Base-by-base conservation (phyloP, 768 basidiomycete species). In the Suillus discolor region DNA sequence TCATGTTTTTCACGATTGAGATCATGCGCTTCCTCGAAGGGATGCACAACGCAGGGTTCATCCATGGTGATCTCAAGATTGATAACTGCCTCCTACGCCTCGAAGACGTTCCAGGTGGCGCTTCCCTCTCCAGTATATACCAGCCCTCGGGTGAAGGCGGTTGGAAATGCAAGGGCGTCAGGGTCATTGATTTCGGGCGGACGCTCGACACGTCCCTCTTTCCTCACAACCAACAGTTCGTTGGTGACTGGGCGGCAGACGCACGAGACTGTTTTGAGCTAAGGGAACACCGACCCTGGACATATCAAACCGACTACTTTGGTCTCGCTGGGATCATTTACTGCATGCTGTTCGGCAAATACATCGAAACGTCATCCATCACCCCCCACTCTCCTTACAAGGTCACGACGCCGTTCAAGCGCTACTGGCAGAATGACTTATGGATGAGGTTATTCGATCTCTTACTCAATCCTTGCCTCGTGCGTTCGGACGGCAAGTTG, bases 41-140 rank as follows among this genome's bases (percentile, higher is more conserved):
- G 20, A 85, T 98, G 75, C 97, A 99, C 75, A 64, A 73, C 18
- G 80, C 84, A 0, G 93, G 94, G 13, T 93, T 99, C 80, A 93
- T 99, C 70, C 97, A 99, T 72, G 97, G 97, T 39, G 97, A 99
- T 79, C 85, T 99, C 68, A 99, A 99, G 82, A 97, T 99, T 76
- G 97, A 99, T 79, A 99, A 99, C 79, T 97, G 96, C 75, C 85
- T 99, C n/a, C 82, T 99, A 11, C 89, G 97, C 6, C 84, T 99
- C 54, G 91, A 94, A 68, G 91, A 93, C 61, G 88, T 92, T 5
- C 89, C 90, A 2, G 89, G 89, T 4, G 88, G 89, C 1, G 77
- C 84, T 0, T 83, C 86, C 1, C 94, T 96, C 90, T 85, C 88
- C 1, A 79, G 85, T 60, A 77, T 81, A n/a, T 99, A 98, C 79